phyloP scores from a whole-genome alignment of 306 rosid genomes.

The Canavalia ensiformis region DNA sequence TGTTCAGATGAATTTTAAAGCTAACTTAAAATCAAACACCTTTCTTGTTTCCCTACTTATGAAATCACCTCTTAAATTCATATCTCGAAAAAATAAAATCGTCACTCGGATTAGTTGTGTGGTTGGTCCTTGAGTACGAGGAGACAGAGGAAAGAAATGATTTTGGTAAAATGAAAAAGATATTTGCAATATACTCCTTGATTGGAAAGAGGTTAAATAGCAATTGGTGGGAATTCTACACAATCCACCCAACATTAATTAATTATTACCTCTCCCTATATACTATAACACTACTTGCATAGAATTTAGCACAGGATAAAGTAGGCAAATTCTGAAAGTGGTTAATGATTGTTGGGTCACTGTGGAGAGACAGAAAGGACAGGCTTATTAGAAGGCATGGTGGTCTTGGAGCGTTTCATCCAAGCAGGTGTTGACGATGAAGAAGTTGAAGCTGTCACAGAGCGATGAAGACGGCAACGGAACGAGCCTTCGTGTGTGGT shows the following conservation, averaged over 20 bases:
- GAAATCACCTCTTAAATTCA: not conserved
- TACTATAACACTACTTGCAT: not conserved
- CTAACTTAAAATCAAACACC: not conserved
- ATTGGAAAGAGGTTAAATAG: not conserved
- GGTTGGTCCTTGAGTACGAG: not conserved
- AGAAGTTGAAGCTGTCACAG: slow-evolving; percentile 61
- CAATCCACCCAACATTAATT: not conserved
- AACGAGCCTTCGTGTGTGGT: slow-evolving; percentile 93
- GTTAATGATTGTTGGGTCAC: not conserved
- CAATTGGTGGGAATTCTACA: not conserved
- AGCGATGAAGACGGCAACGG: slow-evolving; percentile 85
- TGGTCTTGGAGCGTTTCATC: slow-evolving; percentile 73
- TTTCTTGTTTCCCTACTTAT: not conserved
- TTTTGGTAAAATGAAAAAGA: not conserved
- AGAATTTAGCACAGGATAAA: not conserved
- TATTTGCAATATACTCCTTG: not conserved
- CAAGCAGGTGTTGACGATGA: slow-evolving; percentile 69
- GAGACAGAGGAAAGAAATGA: not conserved
- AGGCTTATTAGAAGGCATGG: slow-evolving; percentile 53
- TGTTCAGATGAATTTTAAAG: not conserved
- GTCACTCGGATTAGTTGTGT: not conserved
- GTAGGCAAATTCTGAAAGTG: not conserved
- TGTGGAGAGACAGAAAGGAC: slow-evolving; percentile 43
- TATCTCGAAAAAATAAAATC: not conserved
- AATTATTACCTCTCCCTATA: not conserved